Evolutionary conservation across 164 flowering plant genomes (phyloP).

Genomic region (Magnolia officinalis): DNA sequence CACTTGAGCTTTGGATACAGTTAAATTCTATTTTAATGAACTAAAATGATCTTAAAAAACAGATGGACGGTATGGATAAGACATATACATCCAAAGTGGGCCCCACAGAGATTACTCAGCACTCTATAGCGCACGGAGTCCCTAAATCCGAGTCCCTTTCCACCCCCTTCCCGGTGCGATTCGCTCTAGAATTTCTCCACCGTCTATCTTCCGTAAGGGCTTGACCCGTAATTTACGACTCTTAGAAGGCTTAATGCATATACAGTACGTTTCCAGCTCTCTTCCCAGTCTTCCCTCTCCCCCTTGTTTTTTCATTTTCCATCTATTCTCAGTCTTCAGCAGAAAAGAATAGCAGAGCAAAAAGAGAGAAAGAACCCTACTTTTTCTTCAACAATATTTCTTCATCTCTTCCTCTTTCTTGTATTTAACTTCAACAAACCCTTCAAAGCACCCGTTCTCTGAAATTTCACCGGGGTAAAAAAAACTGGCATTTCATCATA

Average conservation of each 20-base stretch:
- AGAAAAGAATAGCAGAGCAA: neutral
- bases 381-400: neutral
- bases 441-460: neutral
- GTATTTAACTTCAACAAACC: neutral
- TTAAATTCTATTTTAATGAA: rapidly evolving
- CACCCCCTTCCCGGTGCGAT: too few relatives aligned
- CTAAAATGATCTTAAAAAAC: too few relatives aligned
- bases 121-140: too few relatives aligned
- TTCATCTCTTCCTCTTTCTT: neutral
- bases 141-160: too few relatives aligned
- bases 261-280: neutral
- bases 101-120: too few relatives aligned
- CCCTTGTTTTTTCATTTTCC: neutral
- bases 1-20: too few relatives aligned
- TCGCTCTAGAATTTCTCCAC: too few relatives aligned
- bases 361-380: neutral
- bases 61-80: too few relatives aligned
- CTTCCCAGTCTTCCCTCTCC: neutral
- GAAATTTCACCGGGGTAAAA: too few relatives aligned
- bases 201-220: too few relatives aligned
- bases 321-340: neutral
- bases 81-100: too few relatives aligned
- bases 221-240: neutral
- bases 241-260: neutral
- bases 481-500: too few relatives aligned